Conservation (phyloP, 2,329 filamentous ascomycete genomes). For the Ophiognomonia clavigignenti-juglandacearum region DNA sequence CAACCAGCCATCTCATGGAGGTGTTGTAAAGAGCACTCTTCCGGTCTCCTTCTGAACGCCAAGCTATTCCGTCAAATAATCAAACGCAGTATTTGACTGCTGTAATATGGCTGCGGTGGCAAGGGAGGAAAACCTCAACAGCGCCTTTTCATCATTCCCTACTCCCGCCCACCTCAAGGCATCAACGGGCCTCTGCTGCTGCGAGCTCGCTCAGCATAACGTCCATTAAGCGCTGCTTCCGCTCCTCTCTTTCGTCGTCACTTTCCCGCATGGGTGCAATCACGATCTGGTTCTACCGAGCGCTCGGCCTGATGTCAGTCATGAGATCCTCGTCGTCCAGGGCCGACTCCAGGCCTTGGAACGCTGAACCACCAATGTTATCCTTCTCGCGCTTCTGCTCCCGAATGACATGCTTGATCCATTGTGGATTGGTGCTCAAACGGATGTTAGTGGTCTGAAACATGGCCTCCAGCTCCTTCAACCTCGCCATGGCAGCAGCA, state of each 20-base stretch:
- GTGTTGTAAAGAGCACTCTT: not conserved
- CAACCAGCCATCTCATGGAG: not conserved
- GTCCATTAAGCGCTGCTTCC: no score
- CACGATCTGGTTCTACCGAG: not conserved
- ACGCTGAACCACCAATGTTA: conserved; percentile 21
- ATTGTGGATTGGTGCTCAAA: conserved; percentile 51
- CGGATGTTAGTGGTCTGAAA: conserved; percentile 50
- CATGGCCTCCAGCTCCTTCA: conserved; percentile 41
- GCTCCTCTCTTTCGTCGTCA: no score
- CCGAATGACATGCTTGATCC: conserved; percentile 41
- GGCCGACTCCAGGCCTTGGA: conserved; percentile 38
- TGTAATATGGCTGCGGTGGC: no score
- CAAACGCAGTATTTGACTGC: not conserved
- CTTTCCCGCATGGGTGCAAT: no score
- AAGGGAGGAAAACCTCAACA: no score
- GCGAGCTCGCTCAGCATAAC: no score
- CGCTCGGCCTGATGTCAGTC: conserved; percentile 34
- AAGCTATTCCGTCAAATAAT: conserved; percentile 1
- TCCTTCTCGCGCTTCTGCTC: conserved; percentile 47
- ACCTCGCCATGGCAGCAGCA: conserved; percentile 31
- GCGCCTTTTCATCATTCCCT: no score
- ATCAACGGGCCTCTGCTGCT: no score
- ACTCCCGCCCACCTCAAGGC: no score
- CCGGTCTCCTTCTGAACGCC: conserved; percentile 4
- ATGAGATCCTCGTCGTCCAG: conserved; percentile 60